These are phyloP conservation scores for Alternaria brassicae DNA, from an alignment of 2,329 filamentous ascomycete genomes.

Conservation along the genomic window DNA sequence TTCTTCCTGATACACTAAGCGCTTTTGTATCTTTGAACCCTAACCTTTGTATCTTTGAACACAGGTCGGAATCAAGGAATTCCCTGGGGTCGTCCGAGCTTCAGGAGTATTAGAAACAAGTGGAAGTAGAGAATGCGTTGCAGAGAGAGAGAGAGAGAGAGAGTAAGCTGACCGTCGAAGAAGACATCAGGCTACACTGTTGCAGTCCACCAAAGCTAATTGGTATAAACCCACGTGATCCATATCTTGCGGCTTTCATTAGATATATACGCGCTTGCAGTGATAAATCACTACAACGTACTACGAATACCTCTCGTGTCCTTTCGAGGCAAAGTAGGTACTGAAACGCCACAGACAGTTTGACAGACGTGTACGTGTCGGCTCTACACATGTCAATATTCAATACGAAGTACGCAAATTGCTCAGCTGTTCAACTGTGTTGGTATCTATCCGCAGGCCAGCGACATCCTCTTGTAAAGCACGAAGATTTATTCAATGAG, in stretches of 20 bases:
- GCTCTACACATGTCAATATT: background rate
- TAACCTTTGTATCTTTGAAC: background rate
- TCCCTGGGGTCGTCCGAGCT: background rate
- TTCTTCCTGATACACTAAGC: background rate
- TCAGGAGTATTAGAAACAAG: background rate
- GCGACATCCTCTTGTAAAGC: too few relatives aligned
- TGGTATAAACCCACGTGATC: background rate
- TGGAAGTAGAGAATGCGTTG: background rate
- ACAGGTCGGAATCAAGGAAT: background rate
- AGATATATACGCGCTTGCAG: background rate
- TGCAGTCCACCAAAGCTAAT: background rate
- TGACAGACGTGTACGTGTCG: background rate
- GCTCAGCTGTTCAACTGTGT: background rate
- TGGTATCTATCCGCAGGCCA: background rate
- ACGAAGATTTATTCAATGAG: too few relatives aligned
- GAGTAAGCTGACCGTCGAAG: background rate
- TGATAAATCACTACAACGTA: background rate
- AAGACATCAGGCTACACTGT: background rate
- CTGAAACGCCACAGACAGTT: background rate
- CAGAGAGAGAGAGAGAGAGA: background rate
- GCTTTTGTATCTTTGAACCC: too few relatives aligned
- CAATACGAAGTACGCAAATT: background rate
- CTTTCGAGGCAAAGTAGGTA: background rate
- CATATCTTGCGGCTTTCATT: background rate
- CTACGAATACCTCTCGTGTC: background rate